A percentile compares a stretch with the other conserved stretches of the same genome.
phyloP scores from a whole-genome alignment of 768 basidiomycete genomes.

The Tremella mesenterica region DNA sequence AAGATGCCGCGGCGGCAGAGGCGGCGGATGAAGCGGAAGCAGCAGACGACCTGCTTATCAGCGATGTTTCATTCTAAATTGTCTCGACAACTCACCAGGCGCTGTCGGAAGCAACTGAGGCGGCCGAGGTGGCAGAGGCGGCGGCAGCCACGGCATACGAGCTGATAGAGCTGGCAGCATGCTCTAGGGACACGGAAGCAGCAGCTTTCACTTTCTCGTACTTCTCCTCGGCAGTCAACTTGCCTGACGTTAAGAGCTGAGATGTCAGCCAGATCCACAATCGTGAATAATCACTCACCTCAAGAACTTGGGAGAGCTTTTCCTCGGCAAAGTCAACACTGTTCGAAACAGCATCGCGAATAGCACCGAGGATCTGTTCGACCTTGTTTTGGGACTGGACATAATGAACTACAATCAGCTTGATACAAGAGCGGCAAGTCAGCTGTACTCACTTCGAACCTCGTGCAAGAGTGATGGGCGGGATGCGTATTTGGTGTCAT shows the following conservation, averaged over 20 bases:
- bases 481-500: conserved; percentile 55
- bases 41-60: conserved; percentile 36
- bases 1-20: conserved; percentile 34
- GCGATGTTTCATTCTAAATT: background rate
- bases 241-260: conserved; percentile 46
- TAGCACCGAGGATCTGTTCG: conserved; percentile 54
- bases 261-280: conserved; percentile 21
- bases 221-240: conserved; percentile 41
- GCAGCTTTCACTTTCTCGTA: conserved; percentile 41
- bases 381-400: conserved; percentile 57
- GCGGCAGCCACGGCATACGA: conserved; percentile 33
- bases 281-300: conserved; percentile 17
- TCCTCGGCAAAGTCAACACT: conserved; percentile 70
- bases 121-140: conserved; percentile 39
- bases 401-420: conserved; percentile 55
- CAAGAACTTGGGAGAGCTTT: conserved; percentile 50
- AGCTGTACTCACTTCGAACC: conserved; percentile 50
- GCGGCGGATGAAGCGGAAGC: conserved; percentile 34
- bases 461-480: conserved; percentile 65
- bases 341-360: conserved; percentile 59
- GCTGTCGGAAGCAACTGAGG: conserved; percentile 36
- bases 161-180: conserved; percentile 30
- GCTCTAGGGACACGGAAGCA: conserved; percentile 30
- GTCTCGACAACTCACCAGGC: conserved; percentile 27
- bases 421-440: background rate